A percentile compares a stretch with the other conserved stretches of the same genome.
These are phyloP conservation scores for Saksenaea oblongispora DNA, from an alignment of 371 early-diverging fungal species.

Conservation along the genomic window DNA sequence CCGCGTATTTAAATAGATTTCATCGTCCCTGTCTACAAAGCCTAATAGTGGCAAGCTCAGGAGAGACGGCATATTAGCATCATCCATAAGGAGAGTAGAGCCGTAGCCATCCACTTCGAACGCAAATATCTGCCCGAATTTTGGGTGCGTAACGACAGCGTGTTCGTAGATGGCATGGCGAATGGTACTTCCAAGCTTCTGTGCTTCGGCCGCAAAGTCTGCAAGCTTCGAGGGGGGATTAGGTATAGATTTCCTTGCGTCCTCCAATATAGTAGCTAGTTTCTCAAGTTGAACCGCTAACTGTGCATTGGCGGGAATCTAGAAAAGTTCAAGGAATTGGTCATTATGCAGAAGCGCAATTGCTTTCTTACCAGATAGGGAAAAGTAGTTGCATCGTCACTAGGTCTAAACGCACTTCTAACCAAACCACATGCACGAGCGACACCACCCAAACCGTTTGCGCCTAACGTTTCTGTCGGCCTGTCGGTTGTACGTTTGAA, in stretches of 20 bases:
- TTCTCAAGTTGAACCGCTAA: conserved; percentile 36
- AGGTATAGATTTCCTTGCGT: conserved; percentile 10
- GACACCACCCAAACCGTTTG: conserved; percentile 53
- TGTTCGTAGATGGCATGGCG: conserved; percentile 48
- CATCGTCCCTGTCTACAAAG: conserved; percentile 44
- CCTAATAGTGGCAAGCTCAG: conserved; percentile 61
- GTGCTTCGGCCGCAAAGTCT: conserved; percentile 24
- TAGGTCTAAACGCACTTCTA: conserved; percentile 60
- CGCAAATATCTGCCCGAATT: conserved; percentile 55
- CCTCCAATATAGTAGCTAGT: conserved; percentile 15
- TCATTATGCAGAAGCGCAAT: neutral
- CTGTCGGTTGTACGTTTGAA: conserved; percentile 36
- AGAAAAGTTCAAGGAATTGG: neutral
- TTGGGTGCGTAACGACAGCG: conserved; percentile 51
- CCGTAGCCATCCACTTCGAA: conserved; percentile 72
- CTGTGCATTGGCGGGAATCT: conserved; percentile 66
- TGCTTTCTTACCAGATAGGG: conserved; percentile 50
- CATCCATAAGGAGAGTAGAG: conserved; percentile 62
- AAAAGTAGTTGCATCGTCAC: conserved; percentile 62
- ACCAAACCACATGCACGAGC: conserved; percentile 55
- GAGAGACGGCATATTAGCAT: conserved; percentile 65
- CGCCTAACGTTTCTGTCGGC: conserved; percentile 59
- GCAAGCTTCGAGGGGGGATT: conserved; percentile 11
- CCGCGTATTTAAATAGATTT: conserved; percentile 56
- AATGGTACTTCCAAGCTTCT: conserved; percentile 37